A percentile compares a stretch with the other conserved stretches of the same genome.
Conservation (phyloP, 179 eudicot species). For the Drosera spatulata region DNA sequence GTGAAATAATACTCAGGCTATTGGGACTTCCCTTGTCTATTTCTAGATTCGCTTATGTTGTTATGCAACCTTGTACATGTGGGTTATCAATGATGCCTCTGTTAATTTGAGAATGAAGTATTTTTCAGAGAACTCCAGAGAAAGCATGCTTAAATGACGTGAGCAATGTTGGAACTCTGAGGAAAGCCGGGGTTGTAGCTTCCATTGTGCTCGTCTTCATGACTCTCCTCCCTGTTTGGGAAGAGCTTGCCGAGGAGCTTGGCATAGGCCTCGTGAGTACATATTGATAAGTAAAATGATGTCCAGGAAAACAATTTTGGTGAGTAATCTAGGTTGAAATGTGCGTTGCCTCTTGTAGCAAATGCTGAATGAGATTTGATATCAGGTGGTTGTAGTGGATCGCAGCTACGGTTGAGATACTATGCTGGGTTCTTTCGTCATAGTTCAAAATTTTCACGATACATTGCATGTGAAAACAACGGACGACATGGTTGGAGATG, state of each 20-base stretch:
- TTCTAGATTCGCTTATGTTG: background rate
- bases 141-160: slow-evolving; percentile 94
- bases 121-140: slow-evolving; percentile 74
- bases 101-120: slow-evolving; percentile 3
- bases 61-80: background rate
- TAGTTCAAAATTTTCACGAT: too few relatives aligned
- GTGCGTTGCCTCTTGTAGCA: background rate
- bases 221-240: slow-evolving; percentile 87
- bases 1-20: slow-evolving; percentile 15
- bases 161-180: slow-evolving; percentile 82
- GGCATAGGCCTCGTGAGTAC: slow-evolving; percentile 78
- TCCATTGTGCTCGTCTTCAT: slow-evolving; percentile 51
- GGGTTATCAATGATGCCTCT: background rate
- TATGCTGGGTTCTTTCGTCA: too few relatives aligned
- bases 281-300: slow-evolving; percentile 19
- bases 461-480: too few relatives aligned
- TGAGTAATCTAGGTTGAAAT: background rate
- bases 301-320: slow-evolving; percentile 4
- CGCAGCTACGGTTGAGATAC: too few relatives aligned
- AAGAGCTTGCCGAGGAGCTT: slow-evolving; percentile 94
- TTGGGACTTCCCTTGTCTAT: background rate
- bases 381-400: too few relatives aligned
- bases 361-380: too few relatives aligned
- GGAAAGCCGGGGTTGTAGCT: slow-evolving; percentile 43
- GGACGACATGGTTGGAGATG: too few relatives aligned